Conservation (phyloP, 148 eudicot genomes). For the Amaranthus palmeri region DNA sequence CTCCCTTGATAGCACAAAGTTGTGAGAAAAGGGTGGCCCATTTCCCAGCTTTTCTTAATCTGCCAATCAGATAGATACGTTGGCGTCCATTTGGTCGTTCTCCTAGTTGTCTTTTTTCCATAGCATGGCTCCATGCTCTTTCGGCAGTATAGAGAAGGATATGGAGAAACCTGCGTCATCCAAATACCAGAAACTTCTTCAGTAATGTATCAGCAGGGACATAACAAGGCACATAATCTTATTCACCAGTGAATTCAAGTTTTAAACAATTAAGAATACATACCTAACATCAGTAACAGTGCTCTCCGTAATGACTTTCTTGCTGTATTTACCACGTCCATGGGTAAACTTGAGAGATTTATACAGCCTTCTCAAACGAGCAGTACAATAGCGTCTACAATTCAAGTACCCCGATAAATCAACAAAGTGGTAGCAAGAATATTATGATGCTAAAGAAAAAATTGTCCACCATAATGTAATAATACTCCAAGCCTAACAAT, state of each 20-base stretch:
- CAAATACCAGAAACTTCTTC: neutral
- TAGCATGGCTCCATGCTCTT: slow-evolving; percentile 99
- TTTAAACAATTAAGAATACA: neutral
- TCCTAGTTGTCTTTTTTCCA: slow-evolving; percentile 96
- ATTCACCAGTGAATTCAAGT: neutral
- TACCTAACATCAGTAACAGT: slow-evolving; percentile 94
- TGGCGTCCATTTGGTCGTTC: slow-evolving; percentile 93
- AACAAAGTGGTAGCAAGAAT: neutral
- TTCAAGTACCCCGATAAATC: slow-evolving; percentile 10
- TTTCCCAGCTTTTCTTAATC: slow-evolving; percentile 90
- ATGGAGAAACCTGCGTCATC: slow-evolving; percentile 65
- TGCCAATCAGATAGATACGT: slow-evolving; percentile 76
- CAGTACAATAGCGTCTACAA: slow-evolving; percentile 70
- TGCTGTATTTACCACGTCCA: slow-evolving; percentile 84
- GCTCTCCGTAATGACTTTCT: slow-evolving; percentile 52
- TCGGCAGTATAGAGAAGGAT: slow-evolving; percentile 78
- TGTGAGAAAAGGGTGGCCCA: slow-evolving; percentile 85
- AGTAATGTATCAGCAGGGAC: neutral
- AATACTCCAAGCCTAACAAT: neutral
- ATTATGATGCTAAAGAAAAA: neutral
- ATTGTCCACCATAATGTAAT: neutral
- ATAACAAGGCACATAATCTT: neutral
- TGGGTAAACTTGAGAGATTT: slow-evolving; percentile 94
- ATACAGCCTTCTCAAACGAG: slow-evolving; percentile 84
- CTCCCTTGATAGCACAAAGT: slow-evolving; percentile 83